Conservation (phyloP, 768 basidiomycete species). For the Tremella yokohamensis region DNA sequence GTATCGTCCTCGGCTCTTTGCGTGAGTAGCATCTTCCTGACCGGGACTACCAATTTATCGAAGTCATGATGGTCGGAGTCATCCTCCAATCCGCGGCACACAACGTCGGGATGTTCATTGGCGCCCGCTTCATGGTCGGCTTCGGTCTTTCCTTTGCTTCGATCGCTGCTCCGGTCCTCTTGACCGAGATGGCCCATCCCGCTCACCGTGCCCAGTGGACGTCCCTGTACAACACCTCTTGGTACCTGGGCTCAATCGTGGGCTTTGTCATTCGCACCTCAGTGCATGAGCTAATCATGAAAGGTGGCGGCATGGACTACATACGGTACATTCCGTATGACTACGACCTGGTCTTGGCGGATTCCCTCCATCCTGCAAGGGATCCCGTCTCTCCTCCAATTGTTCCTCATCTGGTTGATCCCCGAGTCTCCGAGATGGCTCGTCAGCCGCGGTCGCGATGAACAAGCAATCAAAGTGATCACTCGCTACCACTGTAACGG, state of each 20-base stretch:
- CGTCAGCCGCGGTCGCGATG: slow-evolving; percentile 68
- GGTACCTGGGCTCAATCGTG: slow-evolving; percentile 19
- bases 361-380: slow-evolving; percentile 36
- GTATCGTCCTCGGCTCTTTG: slow-evolving; percentile 52
- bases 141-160: slow-evolving; percentile 62
- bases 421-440: slow-evolving; percentile 86
- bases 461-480: slow-evolving; percentile 64
- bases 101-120: slow-evolving; percentile 31
- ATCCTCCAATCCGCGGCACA: slow-evolving; percentile 25
- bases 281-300: slow-evolving; percentile 77
- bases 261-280: slow-evolving; percentile 55
- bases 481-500: slow-evolving; percentile 82
- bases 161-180: slow-evolving; percentile 73
- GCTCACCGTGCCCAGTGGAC: slow-evolving; percentile 72
- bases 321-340: slow-evolving; percentile 61
- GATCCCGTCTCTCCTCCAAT: slow-evolving; percentile 38
- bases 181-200: slow-evolving; percentile 77
- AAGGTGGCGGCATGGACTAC: slow-evolving; percentile 70
- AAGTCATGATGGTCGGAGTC: slow-evolving; percentile 19
- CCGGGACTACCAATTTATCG: not conserved
- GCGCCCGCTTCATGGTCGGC: slow-evolving; percentile 52
- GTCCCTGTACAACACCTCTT: slow-evolving; percentile 60
- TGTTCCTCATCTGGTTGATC: slow-evolving; percentile 63
- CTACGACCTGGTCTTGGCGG: slow-evolving; percentile 58
- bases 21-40: not conserved